Percentiles rank a stretch among this genome's conserved stretches.
phyloP scores from a whole-genome alignment of 257 asterid genomes.

The Lithospermum erythrorhizon region DNA sequence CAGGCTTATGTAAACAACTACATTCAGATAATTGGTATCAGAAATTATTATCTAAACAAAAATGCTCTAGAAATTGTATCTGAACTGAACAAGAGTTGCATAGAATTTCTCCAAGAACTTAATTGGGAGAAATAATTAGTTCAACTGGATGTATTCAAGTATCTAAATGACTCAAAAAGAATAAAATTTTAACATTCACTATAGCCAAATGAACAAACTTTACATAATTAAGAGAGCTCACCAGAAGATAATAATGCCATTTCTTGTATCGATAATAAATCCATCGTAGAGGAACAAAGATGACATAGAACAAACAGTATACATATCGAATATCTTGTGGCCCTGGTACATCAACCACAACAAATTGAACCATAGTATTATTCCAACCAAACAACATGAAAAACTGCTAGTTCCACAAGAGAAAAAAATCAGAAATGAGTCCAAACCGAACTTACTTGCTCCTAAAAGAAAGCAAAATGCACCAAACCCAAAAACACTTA shows the following conservation, averaged over 20 bases:
- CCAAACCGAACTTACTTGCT: constrained; percentile 53
- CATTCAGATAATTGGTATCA: background rate
- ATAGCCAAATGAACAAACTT: background rate
- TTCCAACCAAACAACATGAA: background rate
- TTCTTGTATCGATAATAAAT: constrained; percentile 91
- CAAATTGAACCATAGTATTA: constrained; percentile 10
- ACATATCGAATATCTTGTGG: constrained; percentile 85
- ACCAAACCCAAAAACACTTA: constrained; percentile 95
- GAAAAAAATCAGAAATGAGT: background rate
- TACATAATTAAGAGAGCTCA: constrained; percentile 17
- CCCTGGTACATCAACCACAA: constrained; percentile 42
- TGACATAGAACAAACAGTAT: constrained; percentile 72
- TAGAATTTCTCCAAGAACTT: too few relatives aligned
- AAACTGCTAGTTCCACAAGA: background rate
- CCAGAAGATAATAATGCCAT: constrained; percentile 98
- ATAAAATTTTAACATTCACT: background rate
- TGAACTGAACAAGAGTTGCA: too few relatives aligned
- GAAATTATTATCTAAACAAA: background rate
- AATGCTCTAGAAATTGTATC: background rate
- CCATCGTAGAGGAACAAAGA: constrained; percentile 97
- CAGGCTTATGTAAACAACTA: background rate
- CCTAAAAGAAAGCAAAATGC: constrained; percentile 93
- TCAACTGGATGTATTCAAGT: background rate
- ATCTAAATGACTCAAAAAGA: background rate
- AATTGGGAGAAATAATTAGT: too few relatives aligned